A percentile compares a stretch with the other conserved stretches of the same genome.
phyloP scores from a whole-genome alignment of 2,329 filamentous ascomycete species.

The Neopestalotiopsis clavispora region DNA sequence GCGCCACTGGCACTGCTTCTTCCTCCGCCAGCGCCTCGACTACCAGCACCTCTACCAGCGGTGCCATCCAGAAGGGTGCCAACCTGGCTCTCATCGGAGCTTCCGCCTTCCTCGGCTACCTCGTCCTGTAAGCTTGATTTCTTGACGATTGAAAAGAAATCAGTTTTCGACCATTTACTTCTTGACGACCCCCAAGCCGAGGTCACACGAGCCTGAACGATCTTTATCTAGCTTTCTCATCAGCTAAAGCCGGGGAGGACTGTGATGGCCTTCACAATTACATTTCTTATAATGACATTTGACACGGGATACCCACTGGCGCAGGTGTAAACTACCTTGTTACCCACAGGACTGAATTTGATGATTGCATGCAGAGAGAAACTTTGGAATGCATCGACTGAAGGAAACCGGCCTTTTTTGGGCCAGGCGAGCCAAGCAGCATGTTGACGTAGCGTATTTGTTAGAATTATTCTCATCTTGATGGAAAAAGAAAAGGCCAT shows the following conservation, averaged over 20 bases:
- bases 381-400: slow-evolving; percentile 13
- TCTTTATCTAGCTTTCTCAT: slow-evolving; percentile 12
- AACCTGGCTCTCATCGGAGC: slow-evolving; percentile 30
- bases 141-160: slow-evolving; percentile 25
- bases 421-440: background rate
- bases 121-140: slow-evolving; percentile 32
- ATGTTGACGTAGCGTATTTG: slow-evolving; percentile 4
- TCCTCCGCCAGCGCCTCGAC: slow-evolving; percentile 22
- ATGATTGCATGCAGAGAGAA: slow-evolving; percentile 17
- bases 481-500: background rate
- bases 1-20: slow-evolving; percentile 17
- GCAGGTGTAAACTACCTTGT: slow-evolving; percentile 10
- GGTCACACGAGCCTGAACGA: slow-evolving; percentile 20
- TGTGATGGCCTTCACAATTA: slow-evolving; percentile 24
- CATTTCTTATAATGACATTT: slow-evolving; percentile 35
- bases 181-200: background rate
- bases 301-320: slow-evolving; percentile 18
- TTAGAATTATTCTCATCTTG: slow-evolving; percentile 4
- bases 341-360: slow-evolving; percentile 11
- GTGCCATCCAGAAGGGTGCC: slow-evolving; percentile 31
- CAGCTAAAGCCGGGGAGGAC: slow-evolving; percentile 3
- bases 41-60: slow-evolving; percentile 23
- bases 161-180: slow-evolving; percentile 11
- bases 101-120: slow-evolving; percentile 30
- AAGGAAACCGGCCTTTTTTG: background rate